These are phyloP conservation scores for Dujonia santamariae DNA, from an alignment of 1,139 yeast genomes.

Conservation along the genomic window DNA sequence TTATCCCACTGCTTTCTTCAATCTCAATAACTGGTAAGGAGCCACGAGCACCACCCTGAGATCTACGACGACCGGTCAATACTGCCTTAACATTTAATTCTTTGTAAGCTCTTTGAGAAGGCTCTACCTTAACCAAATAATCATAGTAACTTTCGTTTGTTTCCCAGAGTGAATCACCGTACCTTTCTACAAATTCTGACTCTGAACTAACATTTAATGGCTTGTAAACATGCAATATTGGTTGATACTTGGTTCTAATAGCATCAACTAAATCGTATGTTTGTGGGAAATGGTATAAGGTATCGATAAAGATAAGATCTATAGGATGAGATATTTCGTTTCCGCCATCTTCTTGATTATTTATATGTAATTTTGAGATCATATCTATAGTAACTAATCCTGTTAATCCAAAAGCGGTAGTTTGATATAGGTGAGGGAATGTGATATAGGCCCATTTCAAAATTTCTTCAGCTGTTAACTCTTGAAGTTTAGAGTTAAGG, in stretches of 20 bases:
- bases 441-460: slow-evolving; percentile 79
- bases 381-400: slow-evolving; percentile 88
- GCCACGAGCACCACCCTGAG: slow-evolving; percentile 86
- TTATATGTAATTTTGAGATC: slow-evolving; percentile 51
- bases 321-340: slow-evolving; percentile 39
- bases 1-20: slow-evolving; percentile 62
- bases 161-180: slow-evolving; percentile 85
- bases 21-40: slow-evolving; percentile 73
- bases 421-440: slow-evolving; percentile 79
- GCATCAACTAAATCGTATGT: slow-evolving; percentile 71
- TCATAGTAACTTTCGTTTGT: slow-evolving; percentile 79
- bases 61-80: slow-evolving; percentile 85
- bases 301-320: slow-evolving; percentile 84
- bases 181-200: slow-evolving; percentile 58
- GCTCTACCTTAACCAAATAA: slow-evolving; percentile 87
- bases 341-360: slow-evolving; percentile 10
- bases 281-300: slow-evolving; percentile 91
- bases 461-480: slow-evolving; percentile 65
- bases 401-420: slow-evolving; percentile 93
- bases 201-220: slow-evolving; percentile 60
- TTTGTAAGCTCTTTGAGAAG: slow-evolving; percentile 79
- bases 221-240: slow-evolving; percentile 57
- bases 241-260: slow-evolving; percentile 53
- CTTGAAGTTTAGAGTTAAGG: slow-evolving; percentile 58
- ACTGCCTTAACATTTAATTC: slow-evolving; percentile 75